A percentile compares a stretch with the other conserved stretches of the same genome.
Conservation (phyloP, 164 flowering plant species). For the Annona cherimola region DNA sequence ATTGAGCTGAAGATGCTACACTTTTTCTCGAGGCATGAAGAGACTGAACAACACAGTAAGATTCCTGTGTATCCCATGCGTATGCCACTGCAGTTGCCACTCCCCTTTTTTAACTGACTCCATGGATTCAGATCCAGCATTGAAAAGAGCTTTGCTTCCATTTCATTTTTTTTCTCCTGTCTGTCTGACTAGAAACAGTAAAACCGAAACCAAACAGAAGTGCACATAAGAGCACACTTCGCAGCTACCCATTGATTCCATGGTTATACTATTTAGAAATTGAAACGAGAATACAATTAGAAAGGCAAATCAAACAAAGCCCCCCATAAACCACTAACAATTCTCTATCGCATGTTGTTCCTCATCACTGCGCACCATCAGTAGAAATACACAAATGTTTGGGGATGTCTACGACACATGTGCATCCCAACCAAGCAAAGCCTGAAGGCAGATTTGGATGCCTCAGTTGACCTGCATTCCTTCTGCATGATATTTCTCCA, state of each 20-base stretch:
- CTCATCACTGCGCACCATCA: neutral
- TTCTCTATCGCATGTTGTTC: neutral
- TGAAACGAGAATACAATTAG: neutral
- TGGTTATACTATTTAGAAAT: neutral
- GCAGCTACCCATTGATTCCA: neutral
- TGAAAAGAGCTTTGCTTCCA: neutral
- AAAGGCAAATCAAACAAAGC: neutral
- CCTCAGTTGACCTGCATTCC: constrained; percentile 51
- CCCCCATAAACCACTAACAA: constrained; percentile 5
- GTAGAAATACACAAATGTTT: constrained; percentile 4
- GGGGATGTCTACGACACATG: neutral
- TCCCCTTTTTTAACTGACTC: neutral
- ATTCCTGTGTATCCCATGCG: neutral
- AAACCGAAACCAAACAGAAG: neutral
- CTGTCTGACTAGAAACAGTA: neutral
- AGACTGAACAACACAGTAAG: neutral
- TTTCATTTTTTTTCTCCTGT: neutral
- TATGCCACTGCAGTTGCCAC: neutral
- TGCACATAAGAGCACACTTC: neutral
- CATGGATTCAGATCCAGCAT: neutral
- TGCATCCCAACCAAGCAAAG: constrained; percentile 6
- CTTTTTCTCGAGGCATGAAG: too few species aligned
- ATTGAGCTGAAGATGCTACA: neutral
- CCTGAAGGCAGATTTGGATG: neutral
- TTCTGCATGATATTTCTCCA: constrained; percentile 59